A percentile compares a stretch with the other conserved stretches of the same genome.
Conservation (phyloP, 768 basidiomycete species). For the Chalciporus chontae region DNA sequence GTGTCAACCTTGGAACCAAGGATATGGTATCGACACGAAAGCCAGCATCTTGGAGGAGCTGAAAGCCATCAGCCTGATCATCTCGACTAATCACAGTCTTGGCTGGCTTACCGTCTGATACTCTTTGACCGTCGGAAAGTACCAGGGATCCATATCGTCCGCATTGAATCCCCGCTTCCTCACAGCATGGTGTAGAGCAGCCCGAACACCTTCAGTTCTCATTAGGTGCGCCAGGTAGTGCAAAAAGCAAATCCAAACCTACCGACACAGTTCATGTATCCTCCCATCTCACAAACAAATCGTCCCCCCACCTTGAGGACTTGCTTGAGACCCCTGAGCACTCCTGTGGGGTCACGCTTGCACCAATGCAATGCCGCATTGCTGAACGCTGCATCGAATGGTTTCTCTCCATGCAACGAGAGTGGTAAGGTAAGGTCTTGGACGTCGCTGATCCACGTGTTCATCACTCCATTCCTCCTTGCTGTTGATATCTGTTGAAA, state of each 20-base stretch:
- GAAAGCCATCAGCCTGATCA: constrained; percentile 1
- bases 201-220: constrained; percentile 51
- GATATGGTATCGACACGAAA: constrained; percentile 54
- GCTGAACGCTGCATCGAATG: constrained; percentile 75
- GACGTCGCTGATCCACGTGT: constrained; percentile 52
- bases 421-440: constrained; percentile 41
- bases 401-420: constrained; percentile 28
- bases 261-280: constrained; percentile 72
- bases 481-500: constrained; percentile 51
- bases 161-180: constrained; percentile 56
- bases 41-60: constrained; percentile 57
- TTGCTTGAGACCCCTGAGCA: constrained; percentile 55
- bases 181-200: constrained; percentile 52
- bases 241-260: neutral
- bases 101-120: constrained; percentile 49
- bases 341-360: constrained; percentile 65
- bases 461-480: constrained; percentile 40
- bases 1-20: constrained; percentile 53
- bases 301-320: constrained; percentile 68
- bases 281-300: constrained; percentile 76
- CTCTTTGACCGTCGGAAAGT: constrained; percentile 70
- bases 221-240: constrained; percentile 4
- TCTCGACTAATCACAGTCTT: neutral
- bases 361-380: constrained; percentile 87
- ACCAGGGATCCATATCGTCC: constrained; percentile 71